Conservation (phyloP, 2,329 filamentous ascomycete genomes). For the Pyricularia grisea region DNA sequence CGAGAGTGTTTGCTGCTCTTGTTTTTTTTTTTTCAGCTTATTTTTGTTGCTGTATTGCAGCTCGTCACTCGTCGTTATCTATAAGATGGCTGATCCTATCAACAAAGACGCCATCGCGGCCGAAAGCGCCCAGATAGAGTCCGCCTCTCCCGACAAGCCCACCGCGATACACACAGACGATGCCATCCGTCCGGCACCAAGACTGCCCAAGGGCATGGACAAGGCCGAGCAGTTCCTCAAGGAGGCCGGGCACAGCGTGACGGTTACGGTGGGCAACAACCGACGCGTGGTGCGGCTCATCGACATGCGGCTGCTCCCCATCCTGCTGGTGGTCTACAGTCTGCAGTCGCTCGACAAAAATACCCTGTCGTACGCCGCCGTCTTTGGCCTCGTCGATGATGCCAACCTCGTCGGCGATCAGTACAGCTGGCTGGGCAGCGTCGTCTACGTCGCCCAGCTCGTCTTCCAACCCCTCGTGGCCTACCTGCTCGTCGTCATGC, state of each 20-base stretch:
- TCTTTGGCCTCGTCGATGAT: conserved; percentile 12
- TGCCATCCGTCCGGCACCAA: background rate
- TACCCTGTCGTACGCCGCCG: conserved; percentile 13
- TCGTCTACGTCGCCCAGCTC: conserved; percentile 26
- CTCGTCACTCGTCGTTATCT: background rate
- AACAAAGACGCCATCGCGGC: background rate
- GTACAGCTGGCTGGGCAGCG: conserved; percentile 19
- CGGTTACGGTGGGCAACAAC: conserved; percentile 43
- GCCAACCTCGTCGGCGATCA: conserved; percentile 10
- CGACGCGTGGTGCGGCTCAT: conserved; percentile 38
- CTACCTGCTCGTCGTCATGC: conserved; percentile 15
- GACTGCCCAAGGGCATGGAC: background rate
- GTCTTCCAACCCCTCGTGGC: conserved; percentile 14
- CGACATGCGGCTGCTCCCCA: conserved; percentile 39
- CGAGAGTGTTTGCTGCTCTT: background rate
- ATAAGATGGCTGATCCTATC: background rate
- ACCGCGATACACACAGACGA: background rate
- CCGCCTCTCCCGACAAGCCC: background rate
- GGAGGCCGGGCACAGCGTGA: conserved; percentile 16
- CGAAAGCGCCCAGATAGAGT: background rate
- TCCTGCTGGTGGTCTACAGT: conserved; percentile 19
- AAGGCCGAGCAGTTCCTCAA: conserved; percentile 6
- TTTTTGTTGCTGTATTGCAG: background rate
- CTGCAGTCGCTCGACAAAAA: conserved; percentile 14
- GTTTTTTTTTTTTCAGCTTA: background rate